Conservation (phyloP, 176 grass and related monocot species). For the Thalia dealbata region DNA sequence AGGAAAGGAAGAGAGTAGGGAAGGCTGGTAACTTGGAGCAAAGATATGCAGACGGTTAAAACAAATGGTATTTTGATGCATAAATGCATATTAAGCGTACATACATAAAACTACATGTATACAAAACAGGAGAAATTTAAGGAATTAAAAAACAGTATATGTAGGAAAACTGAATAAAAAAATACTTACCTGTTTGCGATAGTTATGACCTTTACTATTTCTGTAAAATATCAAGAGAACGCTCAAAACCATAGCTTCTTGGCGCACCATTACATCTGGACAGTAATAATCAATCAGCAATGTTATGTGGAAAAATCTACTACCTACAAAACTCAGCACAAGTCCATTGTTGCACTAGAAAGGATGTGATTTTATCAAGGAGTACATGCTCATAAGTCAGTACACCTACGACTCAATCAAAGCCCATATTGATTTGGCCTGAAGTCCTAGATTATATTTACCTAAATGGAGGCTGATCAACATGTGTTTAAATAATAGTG, state of each 20-base stretch:
- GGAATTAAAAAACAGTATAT: not conserved
- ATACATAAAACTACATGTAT: not conserved
- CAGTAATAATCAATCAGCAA: constrained; percentile 4
- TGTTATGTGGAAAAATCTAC: not conserved
- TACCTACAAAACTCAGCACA: not conserved
- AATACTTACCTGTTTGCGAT: constrained; percentile 60
- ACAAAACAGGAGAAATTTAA: not conserved
- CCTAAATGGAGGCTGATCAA: not conserved
- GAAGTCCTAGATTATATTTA: not conserved
- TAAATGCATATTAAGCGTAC: not conserved
- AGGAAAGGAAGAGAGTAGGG: not conserved
- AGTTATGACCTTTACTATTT: constrained; percentile 69
- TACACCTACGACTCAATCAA: too few relatives aligned
- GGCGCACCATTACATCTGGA: constrained; percentile 84
- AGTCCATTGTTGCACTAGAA: not conserved
- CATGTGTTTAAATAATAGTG: not conserved
- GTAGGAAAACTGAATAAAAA: not conserved
- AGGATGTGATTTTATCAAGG: not conserved
- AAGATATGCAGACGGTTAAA: too few relatives aligned
- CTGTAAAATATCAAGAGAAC: constrained; percentile 75
- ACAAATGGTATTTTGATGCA: not conserved
- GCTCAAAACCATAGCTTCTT: constrained; percentile 77
- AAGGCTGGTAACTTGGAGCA: too few relatives aligned
- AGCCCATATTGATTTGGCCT: not conserved
- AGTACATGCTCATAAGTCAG: not conserved